Base-by-base conservation (phyloP, 148 eudicot genomes). In the Rheum nobile region DNA sequence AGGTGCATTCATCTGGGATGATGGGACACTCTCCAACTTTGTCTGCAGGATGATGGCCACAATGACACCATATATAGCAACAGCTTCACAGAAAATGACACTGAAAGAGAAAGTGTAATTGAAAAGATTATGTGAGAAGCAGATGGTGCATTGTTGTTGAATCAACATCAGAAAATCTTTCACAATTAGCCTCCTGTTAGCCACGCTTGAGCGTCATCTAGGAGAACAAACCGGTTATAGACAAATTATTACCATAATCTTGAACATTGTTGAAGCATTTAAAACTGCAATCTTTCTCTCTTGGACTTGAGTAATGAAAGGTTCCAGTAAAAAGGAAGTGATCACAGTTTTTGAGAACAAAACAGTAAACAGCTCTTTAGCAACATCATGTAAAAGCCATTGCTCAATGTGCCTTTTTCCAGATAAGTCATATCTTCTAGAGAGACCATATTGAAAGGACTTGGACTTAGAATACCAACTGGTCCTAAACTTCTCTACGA, bases 21-120 rank as follows among this genome's bases (percentile, higher is more conserved):
- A 16, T 71, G 96, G 96, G 59, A 95, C 99, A 77, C 94, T 95
- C 81, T 95, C 97, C 77, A 95, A 80, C 81, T 91, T 95, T 34
- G 96, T 95, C 83, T 95, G 99, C 79, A 91, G 85, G 79, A 95
- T 95, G 82, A 95, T 95, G 38, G 99, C 99, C 81, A 92, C 99
- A 47, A 92, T 95, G 79, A 95, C 99, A 44, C 99, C 99, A 80
- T 95, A 95, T 77, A 91, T 95, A 69, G 99, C 99, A 81, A 95
- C 99, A 77, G 97, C 99, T 86, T 91, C 97, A 81, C 99, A 95
- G 72, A 95, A 95, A 55, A 95, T 95, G 65, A 95, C 97, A 86
- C 97, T 95, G 86, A 6, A 16, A 82, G 31, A 24, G 71, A 63
- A 72, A 44, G 70, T 28, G 35, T 10, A 24, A 55, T 24, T 55